These are phyloP conservation scores for Daldinia decipiens DNA, from an alignment of 495 filamentous ascomycete genomes.

Conservation along the genomic window DNA sequence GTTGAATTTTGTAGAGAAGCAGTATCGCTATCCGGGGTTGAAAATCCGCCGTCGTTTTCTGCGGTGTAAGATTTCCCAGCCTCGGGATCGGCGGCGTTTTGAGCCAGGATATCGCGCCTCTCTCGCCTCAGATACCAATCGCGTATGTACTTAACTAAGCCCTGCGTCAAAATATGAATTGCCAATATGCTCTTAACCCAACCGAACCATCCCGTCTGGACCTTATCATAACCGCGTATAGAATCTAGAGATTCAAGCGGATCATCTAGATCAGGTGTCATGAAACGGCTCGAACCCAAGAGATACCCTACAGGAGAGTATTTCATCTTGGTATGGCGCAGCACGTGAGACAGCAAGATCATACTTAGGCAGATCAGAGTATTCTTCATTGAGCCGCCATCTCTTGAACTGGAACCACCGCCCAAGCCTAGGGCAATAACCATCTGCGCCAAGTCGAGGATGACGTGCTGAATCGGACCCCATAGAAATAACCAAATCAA, in stretches of 20 bases:
- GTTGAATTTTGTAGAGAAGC: constrained; percentile 45
- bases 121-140: constrained; percentile 68
- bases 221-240: constrained; percentile 55
- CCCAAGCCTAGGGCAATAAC: constrained; percentile 94
- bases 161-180: constrained; percentile 91
- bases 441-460: constrained; percentile 93
- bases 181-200: constrained; percentile 72
- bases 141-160: constrained; percentile 69
- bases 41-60: constrained; percentile 54
- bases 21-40: constrained; percentile 59
- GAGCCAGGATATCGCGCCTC: constrained; percentile 58
- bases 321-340: constrained; percentile 63
- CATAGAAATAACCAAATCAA: constrained; percentile 90
- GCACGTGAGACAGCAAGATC: constrained; percentile 76
- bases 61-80: constrained; percentile 57
- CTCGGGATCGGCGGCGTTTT: constrained; percentile 58
- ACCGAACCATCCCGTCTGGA: constrained; percentile 58
- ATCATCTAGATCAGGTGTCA: constrained; percentile 53
- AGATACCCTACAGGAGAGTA: constrained; percentile 55
- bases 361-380: constrained; percentile 79
- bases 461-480: constrained; percentile 86
- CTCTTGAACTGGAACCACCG: constrained; percentile 82
- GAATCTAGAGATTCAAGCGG: constrained; percentile 54
- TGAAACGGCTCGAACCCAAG: constrained; percentile 55
- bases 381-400: constrained; percentile 75